A percentile compares a stretch with the other conserved stretches of the same genome.
Conservation (phyloP, 2,329 filamentous ascomycete genomes). For the Orbilia brochopaga region DNA sequence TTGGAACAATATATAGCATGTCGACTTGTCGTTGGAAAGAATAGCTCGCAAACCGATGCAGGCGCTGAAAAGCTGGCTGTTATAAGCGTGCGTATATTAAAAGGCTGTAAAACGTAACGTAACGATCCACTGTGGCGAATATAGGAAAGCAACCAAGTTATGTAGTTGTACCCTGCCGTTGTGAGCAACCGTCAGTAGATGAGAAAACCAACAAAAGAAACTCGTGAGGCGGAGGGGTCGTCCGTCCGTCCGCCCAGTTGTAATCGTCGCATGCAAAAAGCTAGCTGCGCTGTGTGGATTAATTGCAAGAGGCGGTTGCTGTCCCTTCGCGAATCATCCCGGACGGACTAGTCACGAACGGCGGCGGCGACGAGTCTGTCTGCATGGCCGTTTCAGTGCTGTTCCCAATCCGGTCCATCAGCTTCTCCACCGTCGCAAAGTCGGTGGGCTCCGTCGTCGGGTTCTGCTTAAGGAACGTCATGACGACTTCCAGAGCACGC, state of each 20-base stretch:
- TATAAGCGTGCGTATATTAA: conserved; percentile 8
- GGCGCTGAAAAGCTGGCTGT: not conserved
- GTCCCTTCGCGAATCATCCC: conserved; percentile 47
- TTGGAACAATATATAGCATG: too few relatives aligned
- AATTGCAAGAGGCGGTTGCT: conserved; percentile 47
- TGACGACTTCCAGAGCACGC: conserved; percentile 77
- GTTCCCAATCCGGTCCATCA: conserved; percentile 68
- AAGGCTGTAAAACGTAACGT: not conserved
- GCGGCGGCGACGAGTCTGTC: conserved; percentile 22
- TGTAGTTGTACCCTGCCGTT: too few relatives aligned
- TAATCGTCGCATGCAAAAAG: conserved; percentile 1
- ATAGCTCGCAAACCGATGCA: not conserved
- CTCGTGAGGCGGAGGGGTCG: conserved; percentile 34
- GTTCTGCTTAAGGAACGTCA: conserved; percentile 79
- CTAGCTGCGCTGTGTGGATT: too few relatives aligned
- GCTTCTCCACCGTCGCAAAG: conserved; percentile 75
- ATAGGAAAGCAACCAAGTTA: not conserved
- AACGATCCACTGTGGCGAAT: too few relatives aligned
- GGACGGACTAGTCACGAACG: conserved; percentile 23
- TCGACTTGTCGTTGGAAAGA: not conserved
- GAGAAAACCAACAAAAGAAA: conserved; percentile 21
- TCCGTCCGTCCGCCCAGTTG: too few relatives aligned
- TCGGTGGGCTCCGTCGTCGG: conserved; percentile 76
- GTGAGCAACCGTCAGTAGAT: too few relatives aligned
- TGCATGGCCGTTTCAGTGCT: conserved; percentile 60